phyloP scores from a whole-genome alignment of 768 basidiomycete species.

The Hericium alpestre region DNA sequence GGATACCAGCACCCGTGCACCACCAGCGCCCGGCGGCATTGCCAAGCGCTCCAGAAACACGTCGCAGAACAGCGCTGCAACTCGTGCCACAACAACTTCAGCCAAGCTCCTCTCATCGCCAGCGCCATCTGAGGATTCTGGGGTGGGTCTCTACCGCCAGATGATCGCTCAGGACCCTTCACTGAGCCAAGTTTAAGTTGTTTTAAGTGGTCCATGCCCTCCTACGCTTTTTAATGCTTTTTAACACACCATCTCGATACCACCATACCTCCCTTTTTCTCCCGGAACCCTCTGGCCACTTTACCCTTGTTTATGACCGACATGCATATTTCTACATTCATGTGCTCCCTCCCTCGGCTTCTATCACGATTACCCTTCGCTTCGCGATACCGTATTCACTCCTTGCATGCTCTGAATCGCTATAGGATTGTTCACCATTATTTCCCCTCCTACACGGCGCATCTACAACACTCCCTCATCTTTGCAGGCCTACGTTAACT shows the following conservation, averaged over 20 bases:
- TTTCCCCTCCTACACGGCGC: constrained; percentile 1
- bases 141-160: constrained; percentile 75
- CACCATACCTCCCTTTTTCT: constrained; percentile 10
- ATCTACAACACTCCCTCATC: constrained; percentile 11
- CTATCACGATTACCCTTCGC: constrained; percentile 6
- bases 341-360: constrained; percentile 2
- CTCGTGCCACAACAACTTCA: constrained; percentile 24
- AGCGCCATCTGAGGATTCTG: constrained; percentile 72
- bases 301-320: constrained; percentile 15
- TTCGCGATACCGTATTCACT: constrained; percentile 15
- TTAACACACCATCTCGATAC: constrained; percentile 5
- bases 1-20: constrained; percentile 46
- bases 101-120: constrained; percentile 52
- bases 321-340: constrained; percentile 8
- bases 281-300: constrained; percentile 14
- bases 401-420: constrained; percentile 5
- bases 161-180: constrained; percentile 69
- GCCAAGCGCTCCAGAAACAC: constrained; percentile 59
- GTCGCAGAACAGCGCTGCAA: constrained; percentile 62
- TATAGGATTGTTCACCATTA: constrained; percentile 3
- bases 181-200: constrained; percentile 27
- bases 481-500: constrained; percentile 6
- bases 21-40: constrained; percentile 20
- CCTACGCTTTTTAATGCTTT: constrained; percentile 14
- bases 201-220: constrained; percentile 9